Conservation (phyloP, 306 rosid genomes). For the Sesbania bispinosa region DNA sequence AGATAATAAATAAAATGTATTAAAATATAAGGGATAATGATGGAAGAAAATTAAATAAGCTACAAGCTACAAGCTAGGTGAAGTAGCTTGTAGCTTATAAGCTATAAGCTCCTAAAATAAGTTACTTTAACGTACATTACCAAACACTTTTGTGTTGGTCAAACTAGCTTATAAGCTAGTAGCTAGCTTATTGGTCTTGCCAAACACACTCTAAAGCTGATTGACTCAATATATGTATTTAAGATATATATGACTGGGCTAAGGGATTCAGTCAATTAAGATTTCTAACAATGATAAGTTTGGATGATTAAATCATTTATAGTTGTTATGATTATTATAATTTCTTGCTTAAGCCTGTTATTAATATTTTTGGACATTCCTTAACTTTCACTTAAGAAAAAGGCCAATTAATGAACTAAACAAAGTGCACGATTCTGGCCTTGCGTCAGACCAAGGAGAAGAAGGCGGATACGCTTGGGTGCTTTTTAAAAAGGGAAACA, state of each 20-base stretch:
- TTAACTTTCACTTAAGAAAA: background rate
- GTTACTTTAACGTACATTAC: too few relatives aligned
- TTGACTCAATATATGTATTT: too few relatives aligned
- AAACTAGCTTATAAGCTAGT: too few relatives aligned
- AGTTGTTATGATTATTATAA: background rate
- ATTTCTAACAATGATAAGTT: background rate
- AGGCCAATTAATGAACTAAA: slow-evolving; percentile 7
- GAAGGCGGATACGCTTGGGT: slow-evolving; percentile 37
- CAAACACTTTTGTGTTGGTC: too few relatives aligned
- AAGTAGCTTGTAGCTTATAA: too few relatives aligned
- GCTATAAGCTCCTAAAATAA: too few relatives aligned
- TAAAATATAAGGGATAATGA: too few relatives aligned
- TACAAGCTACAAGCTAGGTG: too few relatives aligned
- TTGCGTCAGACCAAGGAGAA: slow-evolving; percentile 29
- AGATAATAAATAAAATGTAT: too few relatives aligned
- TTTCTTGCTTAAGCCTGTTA: background rate
- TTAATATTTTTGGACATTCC: background rate
- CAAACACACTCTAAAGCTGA: too few relatives aligned
- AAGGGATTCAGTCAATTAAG: background rate
- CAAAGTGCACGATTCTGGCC: slow-evolving; percentile 27
- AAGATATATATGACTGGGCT: background rate
- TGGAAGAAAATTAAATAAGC: too few relatives aligned
- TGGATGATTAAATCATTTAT: background rate
- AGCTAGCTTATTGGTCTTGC: too few relatives aligned
- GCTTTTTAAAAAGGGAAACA: background rate